A percentile compares a stretch with the other conserved stretches of the same genome.
Conservation (phyloP, 768 basidiomycete species). For the Rubroboletus satanas region DNA sequence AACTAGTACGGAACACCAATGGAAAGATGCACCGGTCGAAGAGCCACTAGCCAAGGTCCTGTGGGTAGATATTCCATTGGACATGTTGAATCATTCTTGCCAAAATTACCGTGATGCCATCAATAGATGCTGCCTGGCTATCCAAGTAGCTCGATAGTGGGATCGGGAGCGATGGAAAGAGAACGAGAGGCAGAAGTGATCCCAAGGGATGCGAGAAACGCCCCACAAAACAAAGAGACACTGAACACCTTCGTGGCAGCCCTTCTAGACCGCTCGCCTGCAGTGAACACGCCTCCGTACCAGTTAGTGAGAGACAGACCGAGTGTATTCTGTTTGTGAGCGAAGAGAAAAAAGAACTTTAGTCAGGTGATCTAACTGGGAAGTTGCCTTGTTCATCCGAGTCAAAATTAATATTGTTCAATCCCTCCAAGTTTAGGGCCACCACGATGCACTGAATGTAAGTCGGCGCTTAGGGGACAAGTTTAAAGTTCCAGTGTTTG, state of each 20-base stretch:
- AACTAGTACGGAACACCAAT: neutral
- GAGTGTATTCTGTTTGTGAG: neutral
- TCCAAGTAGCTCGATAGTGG: conserved; percentile 33
- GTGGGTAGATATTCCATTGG: conserved; percentile 37
- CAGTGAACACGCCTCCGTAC: too few species aligned
- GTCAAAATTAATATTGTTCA: neutral
- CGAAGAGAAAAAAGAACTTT: neutral
- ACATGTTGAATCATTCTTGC: conserved; percentile 39
- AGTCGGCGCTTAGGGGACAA: neutral
- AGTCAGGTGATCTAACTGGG: neutral
- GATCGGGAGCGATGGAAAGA: conserved; percentile 33
- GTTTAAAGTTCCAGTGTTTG: too few species aligned
- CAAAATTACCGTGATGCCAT: conserved; percentile 40
- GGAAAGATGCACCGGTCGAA: conserved; percentile 32
- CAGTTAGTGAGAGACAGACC: neutral
- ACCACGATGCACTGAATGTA: neutral
- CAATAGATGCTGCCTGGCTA: conserved; percentile 41
- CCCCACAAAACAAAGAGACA: conserved; percentile 19
- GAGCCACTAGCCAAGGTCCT: conserved; percentile 29
- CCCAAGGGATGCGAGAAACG: conserved; percentile 16
- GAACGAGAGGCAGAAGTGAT: conserved; percentile 7
- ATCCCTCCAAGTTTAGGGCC: neutral
- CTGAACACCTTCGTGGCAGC: conserved; percentile 3
- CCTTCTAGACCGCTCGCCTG: too few species aligned
- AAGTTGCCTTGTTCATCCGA: neutral